A percentile compares a stretch with the other conserved stretches of the same genome.
Evolutionary conservation across 495 filamentous ascomycete species (phyloP).

Genomic region (Hyaloscypha finlandica): DNA sequence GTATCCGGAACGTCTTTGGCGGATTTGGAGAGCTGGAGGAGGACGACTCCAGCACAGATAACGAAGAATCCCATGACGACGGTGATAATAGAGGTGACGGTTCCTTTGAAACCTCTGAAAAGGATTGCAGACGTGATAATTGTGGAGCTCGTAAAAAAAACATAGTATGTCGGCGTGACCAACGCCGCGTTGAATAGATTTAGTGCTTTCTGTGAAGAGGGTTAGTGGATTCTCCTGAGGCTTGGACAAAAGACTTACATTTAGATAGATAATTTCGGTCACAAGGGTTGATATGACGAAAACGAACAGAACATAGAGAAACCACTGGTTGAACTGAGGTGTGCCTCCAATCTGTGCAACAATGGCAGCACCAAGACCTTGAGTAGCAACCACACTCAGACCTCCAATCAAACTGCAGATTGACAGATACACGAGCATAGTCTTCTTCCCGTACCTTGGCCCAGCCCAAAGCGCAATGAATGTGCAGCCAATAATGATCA

Average conservation of each 20-base stretch:
- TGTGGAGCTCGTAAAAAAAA: slow-evolving; percentile 93
- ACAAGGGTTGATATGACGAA: slow-evolving; percentile 87
- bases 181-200: slow-evolving; percentile 97
- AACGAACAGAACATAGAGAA: slow-evolving; percentile 86
- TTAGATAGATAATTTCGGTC: slow-evolving; percentile 93
- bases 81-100: slow-evolving; percentile 75
- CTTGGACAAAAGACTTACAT: slow-evolving; percentile 60
- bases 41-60: slow-evolving; percentile 94
- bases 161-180: slow-evolving; percentile 97
- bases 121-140: slow-evolving; percentile 92
- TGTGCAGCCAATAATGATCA: slow-evolving; percentile 72
- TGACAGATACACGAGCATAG: slow-evolving; percentile 95
- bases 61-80: slow-evolving; percentile 92
- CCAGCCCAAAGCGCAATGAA: slow-evolving; percentile 82
- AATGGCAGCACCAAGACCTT: slow-evolving; percentile 90
- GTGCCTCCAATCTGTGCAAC: slow-evolving; percentile 78
- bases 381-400: slow-evolving; percentile 91
- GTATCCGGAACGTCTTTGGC: slow-evolving; percentile 96
- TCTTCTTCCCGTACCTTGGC: slow-evolving; percentile 91
- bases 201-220: slow-evolving; percentile 81
- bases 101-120: slow-evolving; percentile 93
- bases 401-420: slow-evolving; percentile 96
- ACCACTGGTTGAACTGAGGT: slow-evolving; percentile 95
- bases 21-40: slow-evolving; percentile 96
- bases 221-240: slow-evolving; percentile 28